These are phyloP conservation scores for Lanmaoa rubissima DNA, from an alignment of 768 basidiomycete genomes.

Conservation along the genomic window DNA sequence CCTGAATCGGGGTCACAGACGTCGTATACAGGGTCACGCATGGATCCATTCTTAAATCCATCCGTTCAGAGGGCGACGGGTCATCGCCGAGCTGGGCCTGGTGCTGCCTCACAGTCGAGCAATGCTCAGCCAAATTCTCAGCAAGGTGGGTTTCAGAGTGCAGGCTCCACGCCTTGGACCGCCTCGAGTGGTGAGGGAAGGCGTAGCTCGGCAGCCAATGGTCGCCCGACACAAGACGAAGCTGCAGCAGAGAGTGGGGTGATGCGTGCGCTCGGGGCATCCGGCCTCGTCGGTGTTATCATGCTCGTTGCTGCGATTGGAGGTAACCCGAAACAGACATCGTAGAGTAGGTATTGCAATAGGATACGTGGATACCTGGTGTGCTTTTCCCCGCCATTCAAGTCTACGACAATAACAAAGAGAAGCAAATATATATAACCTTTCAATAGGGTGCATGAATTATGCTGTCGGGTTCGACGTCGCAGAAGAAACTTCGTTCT, in stretches of 20 bases:
- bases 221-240: constrained; percentile 20
- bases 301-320: constrained; percentile 23
- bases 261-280: constrained; percentile 28
- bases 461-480: background rate
- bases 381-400: no score
- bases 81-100: constrained; percentile 2
- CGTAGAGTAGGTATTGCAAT: constrained; percentile 1
- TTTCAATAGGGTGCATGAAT: background rate
- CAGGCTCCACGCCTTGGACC: constrained; percentile 3
- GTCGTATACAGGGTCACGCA: constrained; percentile 3
- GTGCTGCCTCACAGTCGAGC: background rate
- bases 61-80: constrained; percentile 31
- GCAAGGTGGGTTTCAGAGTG: constrained; percentile 2
- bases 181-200: constrained; percentile 1
- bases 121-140: background rate
- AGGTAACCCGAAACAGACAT: constrained; percentile 15
- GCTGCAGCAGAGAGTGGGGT: constrained; percentile 25
- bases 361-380: background rate
- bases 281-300: constrained; percentile 28
- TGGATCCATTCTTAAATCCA: constrained; percentile 26
- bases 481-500: background rate
- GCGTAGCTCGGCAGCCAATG: background rate
- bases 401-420: background rate
- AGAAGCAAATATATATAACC: background rate
- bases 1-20: constrained; percentile 3